Conservation (phyloP, 345 rosid genomes). For the Salix dunnii region DNA sequence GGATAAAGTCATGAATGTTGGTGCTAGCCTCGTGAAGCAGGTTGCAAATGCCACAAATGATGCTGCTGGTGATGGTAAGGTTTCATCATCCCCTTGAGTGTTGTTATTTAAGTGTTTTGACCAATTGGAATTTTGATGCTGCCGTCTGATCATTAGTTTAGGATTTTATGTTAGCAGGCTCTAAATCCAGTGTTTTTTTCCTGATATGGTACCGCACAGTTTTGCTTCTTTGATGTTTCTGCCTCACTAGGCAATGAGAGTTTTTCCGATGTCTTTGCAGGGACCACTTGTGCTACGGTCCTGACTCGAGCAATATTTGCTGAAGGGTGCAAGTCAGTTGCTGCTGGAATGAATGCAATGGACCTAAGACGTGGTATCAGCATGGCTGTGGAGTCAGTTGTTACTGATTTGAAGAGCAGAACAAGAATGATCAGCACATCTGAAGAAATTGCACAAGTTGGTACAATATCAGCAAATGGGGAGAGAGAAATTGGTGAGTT, state of each 20-base stretch:
- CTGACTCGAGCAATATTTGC: slow-evolving; percentile 80
- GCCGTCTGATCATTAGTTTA: neutral
- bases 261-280: slow-evolving; percentile 29
- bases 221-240: neutral
- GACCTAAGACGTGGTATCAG: slow-evolving; percentile 87
- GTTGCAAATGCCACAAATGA: slow-evolving; percentile 99
- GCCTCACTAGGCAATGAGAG: neutral
- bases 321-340: slow-evolving; percentile 97
- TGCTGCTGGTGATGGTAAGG: slow-evolving; percentile 88
- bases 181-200: neutral
- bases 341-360: slow-evolving; percentile 96
- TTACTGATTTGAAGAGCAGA: slow-evolving; percentile 81
- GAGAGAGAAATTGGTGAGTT: slow-evolving; percentile 96
- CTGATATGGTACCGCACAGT: no score
- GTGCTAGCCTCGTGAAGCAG: slow-evolving; percentile 98
- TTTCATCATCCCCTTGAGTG: neutral
- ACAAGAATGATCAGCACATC: slow-evolving; percentile 97
- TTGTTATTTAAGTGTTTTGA: neutral
- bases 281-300: slow-evolving; percentile 97
- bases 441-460: slow-evolving; percentile 99
- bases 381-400: slow-evolving; percentile 89
- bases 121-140: neutral
- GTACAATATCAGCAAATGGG: slow-evolving; percentile 96
- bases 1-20: slow-evolving; percentile 80
- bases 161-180: neutral